Percentiles rank a stretch among this genome's conserved stretches.
Conservation (phyloP, 441 rosid genomes). For the Gossypium davidsonii region DNA sequence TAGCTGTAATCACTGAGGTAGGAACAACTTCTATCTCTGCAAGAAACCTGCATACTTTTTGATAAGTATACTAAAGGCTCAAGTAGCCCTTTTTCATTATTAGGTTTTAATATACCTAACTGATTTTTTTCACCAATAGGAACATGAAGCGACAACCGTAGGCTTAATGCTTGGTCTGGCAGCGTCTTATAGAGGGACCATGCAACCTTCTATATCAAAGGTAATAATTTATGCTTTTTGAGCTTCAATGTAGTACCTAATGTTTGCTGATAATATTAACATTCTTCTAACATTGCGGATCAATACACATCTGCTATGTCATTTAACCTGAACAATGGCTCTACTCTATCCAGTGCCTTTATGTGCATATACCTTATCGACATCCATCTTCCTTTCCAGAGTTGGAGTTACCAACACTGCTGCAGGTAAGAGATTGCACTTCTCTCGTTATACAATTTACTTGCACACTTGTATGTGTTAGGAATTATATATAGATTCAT, state of each 20-base stretch:
- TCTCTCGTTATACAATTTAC: neutral
- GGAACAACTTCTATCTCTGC: neutral
- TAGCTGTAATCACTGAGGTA: constrained; percentile 1
- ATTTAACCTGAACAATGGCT: constrained; percentile 18
- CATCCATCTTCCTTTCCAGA: constrained; percentile 83
- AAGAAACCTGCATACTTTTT: neutral
- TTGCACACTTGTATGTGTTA: neutral
- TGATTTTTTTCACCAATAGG: constrained; percentile 37
- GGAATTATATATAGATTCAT: neutral
- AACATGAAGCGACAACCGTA: constrained; percentile 89
- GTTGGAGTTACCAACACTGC: constrained; percentile 82
- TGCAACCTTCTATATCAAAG: constrained; percentile 94
- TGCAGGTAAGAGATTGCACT: constrained; percentile 52
- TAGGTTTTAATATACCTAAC: neutral
- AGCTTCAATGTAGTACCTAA: neutral
- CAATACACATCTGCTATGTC: constrained; percentile 3
- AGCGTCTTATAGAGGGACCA: constrained; percentile 88
- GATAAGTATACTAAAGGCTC: neutral
- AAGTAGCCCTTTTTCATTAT: neutral
- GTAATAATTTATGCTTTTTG: constrained; percentile 27
- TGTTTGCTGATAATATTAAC: neutral
- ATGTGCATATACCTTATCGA: constrained; percentile 81
- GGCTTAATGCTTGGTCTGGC: constrained; percentile 98
- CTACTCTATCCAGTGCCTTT: constrained; percentile 58
- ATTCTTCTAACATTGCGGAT: constrained; percentile 11